Percentiles rank a stretch among this genome's conserved stretches.
phyloP scores from a whole-genome alignment of 2,329 filamentous ascomycete genomes.

The Venturiaceae sp. region DNA sequence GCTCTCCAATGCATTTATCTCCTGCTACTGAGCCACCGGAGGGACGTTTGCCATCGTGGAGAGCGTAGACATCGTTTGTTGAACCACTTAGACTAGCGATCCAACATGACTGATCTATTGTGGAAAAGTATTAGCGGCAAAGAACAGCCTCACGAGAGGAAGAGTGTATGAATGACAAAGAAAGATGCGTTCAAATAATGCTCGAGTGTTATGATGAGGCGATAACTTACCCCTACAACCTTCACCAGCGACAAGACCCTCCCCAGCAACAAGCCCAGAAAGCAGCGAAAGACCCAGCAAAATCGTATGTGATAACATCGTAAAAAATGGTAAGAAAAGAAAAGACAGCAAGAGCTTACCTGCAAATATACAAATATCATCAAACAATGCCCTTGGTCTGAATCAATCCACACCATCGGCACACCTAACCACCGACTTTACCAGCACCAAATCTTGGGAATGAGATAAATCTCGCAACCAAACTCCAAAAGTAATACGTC shows the following conservation, averaged over 20 bases:
- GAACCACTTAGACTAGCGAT: not conserved
- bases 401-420: too few relatives aligned
- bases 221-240: not conserved
- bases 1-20: not conserved
- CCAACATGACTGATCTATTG: not conserved
- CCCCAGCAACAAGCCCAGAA: not conserved
- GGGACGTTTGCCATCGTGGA: not conserved
- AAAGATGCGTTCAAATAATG: too few relatives aligned
- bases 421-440: too few relatives aligned
- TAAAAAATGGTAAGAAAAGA: not conserved
- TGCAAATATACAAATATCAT: not conserved
- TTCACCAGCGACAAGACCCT: not conserved
- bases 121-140: not conserved
- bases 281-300: constrained; percentile 8
- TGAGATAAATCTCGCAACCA: too few relatives aligned
- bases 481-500: too few relatives aligned
- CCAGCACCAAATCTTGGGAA: too few relatives aligned
- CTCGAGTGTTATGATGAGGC: too few relatives aligned
- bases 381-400: too few relatives aligned
- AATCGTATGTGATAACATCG: not conserved
- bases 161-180: too few relatives aligned
- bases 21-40: not conserved
- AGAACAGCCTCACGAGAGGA: not conserved
- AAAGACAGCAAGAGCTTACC: not conserved
- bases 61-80: not conserved